A percentile compares a stretch with the other conserved stretches of the same genome.
Evolutionary conservation across 345 rosid species (phyloP).

Genomic region (Brassica cretica): DNA sequence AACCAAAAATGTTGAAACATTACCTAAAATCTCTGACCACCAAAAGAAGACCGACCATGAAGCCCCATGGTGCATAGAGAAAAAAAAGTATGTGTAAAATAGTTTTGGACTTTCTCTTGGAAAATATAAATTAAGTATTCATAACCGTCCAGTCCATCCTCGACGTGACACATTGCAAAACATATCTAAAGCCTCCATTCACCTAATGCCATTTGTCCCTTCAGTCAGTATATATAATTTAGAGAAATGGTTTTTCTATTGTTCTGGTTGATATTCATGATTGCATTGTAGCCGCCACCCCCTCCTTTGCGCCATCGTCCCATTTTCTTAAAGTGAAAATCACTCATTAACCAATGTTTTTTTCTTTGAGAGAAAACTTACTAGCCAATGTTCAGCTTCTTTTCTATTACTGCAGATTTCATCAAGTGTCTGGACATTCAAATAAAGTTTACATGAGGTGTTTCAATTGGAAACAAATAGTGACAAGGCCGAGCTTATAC

Average conservation of each 20-base stretch:
- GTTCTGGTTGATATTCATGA: not conserved
- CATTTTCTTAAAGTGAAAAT: not conserved
- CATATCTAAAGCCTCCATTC: conserved; percentile 2
- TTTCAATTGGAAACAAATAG: conserved; percentile 11
- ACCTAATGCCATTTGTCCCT: not conserved
- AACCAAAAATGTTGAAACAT: not conserved
- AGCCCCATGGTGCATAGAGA: not conserved
- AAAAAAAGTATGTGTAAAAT: not conserved
- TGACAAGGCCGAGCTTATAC: conserved; percentile 42
- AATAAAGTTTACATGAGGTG: conserved; percentile 56
- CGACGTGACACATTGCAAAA: not conserved
- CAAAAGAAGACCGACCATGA: not conserved
- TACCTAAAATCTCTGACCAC: not conserved
- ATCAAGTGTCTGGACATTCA: conserved; percentile 79
- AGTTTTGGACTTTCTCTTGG: not conserved
- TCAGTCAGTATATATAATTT: not conserved
- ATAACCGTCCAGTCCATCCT: not conserved
- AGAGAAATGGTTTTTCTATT: not conserved
- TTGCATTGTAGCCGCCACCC: conserved; percentile 4
- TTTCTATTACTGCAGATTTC: conserved; percentile 90
- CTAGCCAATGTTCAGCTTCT: conserved; percentile 23
- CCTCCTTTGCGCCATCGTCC: not conserved
- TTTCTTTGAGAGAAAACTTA: too few species aligned
- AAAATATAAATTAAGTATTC: not conserved
- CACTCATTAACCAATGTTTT: too few species aligned